Conservation (phyloP, 495 filamentous ascomycete species). For the Pyrenopolyporus hunteri region DNA sequence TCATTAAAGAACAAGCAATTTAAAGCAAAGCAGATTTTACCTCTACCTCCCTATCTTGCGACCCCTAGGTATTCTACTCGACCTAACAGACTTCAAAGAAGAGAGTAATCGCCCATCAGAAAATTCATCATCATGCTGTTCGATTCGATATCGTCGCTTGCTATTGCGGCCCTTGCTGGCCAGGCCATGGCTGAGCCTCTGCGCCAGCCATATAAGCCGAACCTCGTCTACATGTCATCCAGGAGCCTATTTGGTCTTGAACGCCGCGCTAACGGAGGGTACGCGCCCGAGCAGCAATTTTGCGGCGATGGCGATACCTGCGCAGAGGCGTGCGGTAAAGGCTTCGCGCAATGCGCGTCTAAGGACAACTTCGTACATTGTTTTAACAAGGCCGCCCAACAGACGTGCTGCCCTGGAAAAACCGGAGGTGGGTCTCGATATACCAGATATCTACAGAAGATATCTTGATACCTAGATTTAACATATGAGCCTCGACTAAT, state of each 20-base stretch:
- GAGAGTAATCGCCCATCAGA: background rate
- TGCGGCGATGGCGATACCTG: constrained; percentile 52
- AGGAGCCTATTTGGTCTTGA: constrained; percentile 49
- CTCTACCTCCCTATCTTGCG: constrained; percentile 1
- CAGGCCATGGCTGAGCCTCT: constrained; percentile 47
- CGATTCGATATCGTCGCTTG: constrained; percentile 46
- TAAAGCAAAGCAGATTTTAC: constrained; percentile 3
- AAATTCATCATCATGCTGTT: constrained; percentile 46
- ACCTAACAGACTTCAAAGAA: constrained; percentile 6
- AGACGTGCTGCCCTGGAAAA: constrained; percentile 53
- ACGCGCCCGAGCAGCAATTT: constrained; percentile 49
- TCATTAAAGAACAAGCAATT: constrained; percentile 17
- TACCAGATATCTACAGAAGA: background rate
- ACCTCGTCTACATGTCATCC: constrained; percentile 47
- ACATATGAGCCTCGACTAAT: constrained; percentile 17
- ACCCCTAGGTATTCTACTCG: too few species aligned
- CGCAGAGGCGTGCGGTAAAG: constrained; percentile 55
- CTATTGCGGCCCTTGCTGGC: constrained; percentile 49
- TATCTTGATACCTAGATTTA: background rate
- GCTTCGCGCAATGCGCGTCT: constrained; percentile 50
- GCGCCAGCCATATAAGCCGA: constrained; percentile 49
- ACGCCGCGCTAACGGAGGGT: constrained; percentile 48
- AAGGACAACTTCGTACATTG: constrained; percentile 50
- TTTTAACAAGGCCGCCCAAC: constrained; percentile 48
- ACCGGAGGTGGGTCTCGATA: constrained; percentile 49